These are phyloP conservation scores for Fragaria ananassa DNA, from an alignment of 306 rosid genomes.

Conservation along the genomic window DNA sequence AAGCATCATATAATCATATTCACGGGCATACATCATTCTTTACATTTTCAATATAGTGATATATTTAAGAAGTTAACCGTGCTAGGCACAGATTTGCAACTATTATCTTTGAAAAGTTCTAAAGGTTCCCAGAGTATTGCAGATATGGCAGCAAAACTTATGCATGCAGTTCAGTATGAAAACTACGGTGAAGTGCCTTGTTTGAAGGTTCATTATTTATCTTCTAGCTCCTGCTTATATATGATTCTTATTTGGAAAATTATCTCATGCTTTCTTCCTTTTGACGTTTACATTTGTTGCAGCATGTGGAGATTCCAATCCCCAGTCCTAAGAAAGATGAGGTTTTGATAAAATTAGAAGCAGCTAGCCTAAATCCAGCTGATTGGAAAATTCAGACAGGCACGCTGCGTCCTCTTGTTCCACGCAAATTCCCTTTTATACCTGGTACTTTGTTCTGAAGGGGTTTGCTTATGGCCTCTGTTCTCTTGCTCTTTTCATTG, in stretches of 20 bases:
- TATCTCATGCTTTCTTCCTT: neutral
- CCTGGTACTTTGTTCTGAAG: conserved; percentile 40
- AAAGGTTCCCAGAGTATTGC: neutral
- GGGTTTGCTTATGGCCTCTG: neutral
- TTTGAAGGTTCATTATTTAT: conserved; percentile 41
- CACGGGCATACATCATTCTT: neutral
- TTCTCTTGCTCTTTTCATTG: neutral
- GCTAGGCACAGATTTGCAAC: neutral
- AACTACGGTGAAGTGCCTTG: conserved; percentile 59
- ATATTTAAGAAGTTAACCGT: neutral
- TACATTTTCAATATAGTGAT: neutral
- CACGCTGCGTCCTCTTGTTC: conserved; percentile 33
- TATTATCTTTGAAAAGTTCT: neutral
- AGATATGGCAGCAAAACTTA: conserved; percentile 37
- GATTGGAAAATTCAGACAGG: conserved; percentile 85
- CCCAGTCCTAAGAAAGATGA: conserved; percentile 50
- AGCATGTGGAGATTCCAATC: conserved; percentile 74
- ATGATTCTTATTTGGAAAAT: neutral
- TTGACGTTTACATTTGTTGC: conserved; percentile 5
- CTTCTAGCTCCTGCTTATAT: neutral
- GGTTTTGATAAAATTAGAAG: conserved; percentile 61
- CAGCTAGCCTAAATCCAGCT: conserved; percentile 52
- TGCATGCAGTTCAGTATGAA: conserved; percentile 61
- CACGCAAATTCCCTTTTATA: conserved; percentile 48
- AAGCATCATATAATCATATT: neutral